Conservation (phyloP, 805 yeast species). For the Yamadazyma insecticola region DNA sequence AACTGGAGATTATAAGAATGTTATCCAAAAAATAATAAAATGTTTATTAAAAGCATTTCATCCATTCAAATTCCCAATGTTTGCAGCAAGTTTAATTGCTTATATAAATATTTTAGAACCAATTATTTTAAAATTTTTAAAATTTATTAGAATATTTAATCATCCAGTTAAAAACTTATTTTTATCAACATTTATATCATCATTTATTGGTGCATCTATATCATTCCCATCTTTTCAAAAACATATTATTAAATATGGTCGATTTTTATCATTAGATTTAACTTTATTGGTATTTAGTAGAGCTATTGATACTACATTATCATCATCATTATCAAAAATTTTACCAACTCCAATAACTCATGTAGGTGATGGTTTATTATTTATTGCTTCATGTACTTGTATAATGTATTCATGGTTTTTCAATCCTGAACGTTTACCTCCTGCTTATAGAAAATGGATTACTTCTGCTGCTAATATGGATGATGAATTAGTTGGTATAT, state of each 20-base stretch:
- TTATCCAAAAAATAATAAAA: slow-evolving; percentile 14
- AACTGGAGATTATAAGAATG: slow-evolving; percentile 11
- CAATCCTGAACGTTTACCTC: slow-evolving; percentile 37
- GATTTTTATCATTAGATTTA: slow-evolving; percentile 31
- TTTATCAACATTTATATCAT: slow-evolving; percentile 22
- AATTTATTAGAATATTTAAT: not conserved
- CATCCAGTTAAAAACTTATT: slow-evolving; percentile 8
- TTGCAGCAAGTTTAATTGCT: slow-evolving; percentile 28
- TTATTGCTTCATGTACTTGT: slow-evolving; percentile 23
- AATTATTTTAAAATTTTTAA: slow-evolving; percentile 10
- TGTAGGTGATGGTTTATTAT: slow-evolving; percentile 24
- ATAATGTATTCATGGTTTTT: slow-evolving; percentile 38
- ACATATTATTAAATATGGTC: slow-evolving; percentile 22
- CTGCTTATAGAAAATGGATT: slow-evolving; percentile 43
- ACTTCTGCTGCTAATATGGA: slow-evolving; percentile 48
- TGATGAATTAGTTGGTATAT: slow-evolving; percentile 27
- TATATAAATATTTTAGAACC: slow-evolving; percentile 28
- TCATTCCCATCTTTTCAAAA: slow-evolving; percentile 30
- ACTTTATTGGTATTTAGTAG: slow-evolving; percentile 32
- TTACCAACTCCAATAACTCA: slow-evolving; percentile 14
- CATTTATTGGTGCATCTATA: slow-evolving; percentile 22
- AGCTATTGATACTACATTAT: slow-evolving; percentile 29
- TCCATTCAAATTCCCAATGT: slow-evolving; percentile 29
- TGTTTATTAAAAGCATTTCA: slow-evolving; percentile 21
- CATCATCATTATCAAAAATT: slow-evolving; percentile 20